These are phyloP conservation scores for Viridothelium virens DNA, from an alignment of 495 filamentous ascomycete species.

Conservation along the genomic window DNA sequence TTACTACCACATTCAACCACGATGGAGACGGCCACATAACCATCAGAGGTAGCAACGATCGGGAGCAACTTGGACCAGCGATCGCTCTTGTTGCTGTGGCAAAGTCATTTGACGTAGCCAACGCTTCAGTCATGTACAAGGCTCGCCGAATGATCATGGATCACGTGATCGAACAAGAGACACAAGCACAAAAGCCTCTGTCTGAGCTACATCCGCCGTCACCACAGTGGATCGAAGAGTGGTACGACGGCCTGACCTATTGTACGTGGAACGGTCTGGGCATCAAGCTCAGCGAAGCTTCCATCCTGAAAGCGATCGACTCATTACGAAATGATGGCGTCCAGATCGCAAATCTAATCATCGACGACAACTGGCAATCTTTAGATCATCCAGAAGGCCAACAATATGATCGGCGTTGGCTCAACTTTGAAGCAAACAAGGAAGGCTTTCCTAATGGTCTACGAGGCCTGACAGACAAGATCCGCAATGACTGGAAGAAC, in stretches of 20 bases:
- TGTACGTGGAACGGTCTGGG: conserved; percentile 95
- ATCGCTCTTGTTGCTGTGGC: conserved; percentile 65
- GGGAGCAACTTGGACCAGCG: conserved; percentile 43
- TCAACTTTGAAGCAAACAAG: conserved; percentile 74
- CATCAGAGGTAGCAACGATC: conserved; percentile 67
- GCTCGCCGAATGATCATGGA: conserved; percentile 60
- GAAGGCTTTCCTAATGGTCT: conserved; percentile 74
- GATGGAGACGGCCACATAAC: conserved; percentile 57
- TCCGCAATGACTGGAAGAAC: conserved; percentile 60
- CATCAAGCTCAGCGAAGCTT: conserved; percentile 69
- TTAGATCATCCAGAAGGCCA: conserved; percentile 43
- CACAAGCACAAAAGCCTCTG: conserved; percentile 28
- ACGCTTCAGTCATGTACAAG: conserved; percentile 76
- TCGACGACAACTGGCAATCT: conserved; percentile 96
- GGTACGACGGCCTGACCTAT: conserved; percentile 78
- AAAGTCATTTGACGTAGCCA: conserved; percentile 64
- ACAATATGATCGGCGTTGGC: conserved; percentile 51
- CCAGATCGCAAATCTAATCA: conserved; percentile 72
- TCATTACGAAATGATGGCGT: conserved; percentile 63
- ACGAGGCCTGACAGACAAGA: conserved; percentile 55
- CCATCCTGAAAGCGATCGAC: conserved; percentile 66
- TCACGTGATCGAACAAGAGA: conserved; percentile 25
- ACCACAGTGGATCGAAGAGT: conserved; percentile 71
- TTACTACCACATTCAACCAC: conserved; percentile 62
- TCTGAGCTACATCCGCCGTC: conserved; percentile 23